phyloP scores from a whole-genome alignment of 108 stramenopile species.

The Cyclotella baltica region DNA sequence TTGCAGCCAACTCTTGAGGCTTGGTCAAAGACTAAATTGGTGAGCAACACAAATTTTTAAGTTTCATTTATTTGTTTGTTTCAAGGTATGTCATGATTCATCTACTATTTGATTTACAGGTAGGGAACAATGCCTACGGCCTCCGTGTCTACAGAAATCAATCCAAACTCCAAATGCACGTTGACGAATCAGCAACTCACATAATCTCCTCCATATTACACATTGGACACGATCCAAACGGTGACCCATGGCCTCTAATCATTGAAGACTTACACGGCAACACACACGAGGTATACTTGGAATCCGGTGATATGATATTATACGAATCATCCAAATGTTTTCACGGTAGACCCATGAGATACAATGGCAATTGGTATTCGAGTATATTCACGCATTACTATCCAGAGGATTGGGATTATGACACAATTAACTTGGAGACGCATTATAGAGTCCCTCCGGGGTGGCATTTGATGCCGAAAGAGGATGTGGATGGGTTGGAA shows the following conservation, averaged over 20 bases:
- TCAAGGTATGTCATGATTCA: too few relatives aligned
- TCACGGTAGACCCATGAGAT: slow-evolving; percentile 78
- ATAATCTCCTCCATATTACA: slow-evolving; percentile 63
- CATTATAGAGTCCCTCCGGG: slow-evolving; percentile 73
- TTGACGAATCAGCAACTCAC: slow-evolving; percentile 65
- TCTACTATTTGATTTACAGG: too few relatives aligned
- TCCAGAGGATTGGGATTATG: slow-evolving; percentile 63
- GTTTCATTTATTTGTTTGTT: too few relatives aligned
- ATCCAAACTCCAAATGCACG: slow-evolving; percentile 62
- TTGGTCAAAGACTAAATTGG: slow-evolving; percentile 40
- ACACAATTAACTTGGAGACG: slow-evolving; percentile 48
- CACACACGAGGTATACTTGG: slow-evolving; percentile 40
- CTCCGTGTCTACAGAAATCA: slow-evolving; percentile 64
- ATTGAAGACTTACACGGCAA: slow-evolving; percentile 73
- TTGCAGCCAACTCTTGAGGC: slow-evolving; percentile 57
- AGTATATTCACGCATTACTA: slow-evolving; percentile 82
- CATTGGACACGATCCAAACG: slow-evolving; percentile 54
- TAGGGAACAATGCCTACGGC: slow-evolving; percentile 56
- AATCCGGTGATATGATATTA: slow-evolving; percentile 76
- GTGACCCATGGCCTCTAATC: slow-evolving; percentile 54
- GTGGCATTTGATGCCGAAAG: slow-evolving; percentile 48
- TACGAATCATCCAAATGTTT: slow-evolving; percentile 88
- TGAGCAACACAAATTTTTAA: too few relatives aligned
- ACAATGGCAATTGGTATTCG: slow-evolving; percentile 79
- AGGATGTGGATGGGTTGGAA: slow-evolving; percentile 31